A percentile compares a stretch with the other conserved stretches of the same genome.
Evolutionary conservation across 768 basidiomycete species (phyloP).

Genomic region (Trametes gibbosa): DNA sequence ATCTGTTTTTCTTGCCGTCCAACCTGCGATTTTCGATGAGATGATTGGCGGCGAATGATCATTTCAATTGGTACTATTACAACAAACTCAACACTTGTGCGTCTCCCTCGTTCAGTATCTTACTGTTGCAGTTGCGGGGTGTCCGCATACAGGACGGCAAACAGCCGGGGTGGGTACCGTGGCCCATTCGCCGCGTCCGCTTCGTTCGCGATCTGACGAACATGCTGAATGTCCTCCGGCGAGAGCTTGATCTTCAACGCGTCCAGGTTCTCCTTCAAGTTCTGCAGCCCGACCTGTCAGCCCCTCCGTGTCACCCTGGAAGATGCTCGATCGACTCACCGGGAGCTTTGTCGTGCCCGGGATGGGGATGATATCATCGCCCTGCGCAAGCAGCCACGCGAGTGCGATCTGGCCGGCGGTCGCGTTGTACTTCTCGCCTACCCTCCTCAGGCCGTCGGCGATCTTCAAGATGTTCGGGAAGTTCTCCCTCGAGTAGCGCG

Average conservation of each 20-base stretch:
- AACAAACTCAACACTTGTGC: background rate
- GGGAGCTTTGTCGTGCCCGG: constrained; percentile 44
- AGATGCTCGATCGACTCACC: constrained; percentile 13
- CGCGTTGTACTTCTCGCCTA: constrained; percentile 38
- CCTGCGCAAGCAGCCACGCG: constrained; percentile 50
- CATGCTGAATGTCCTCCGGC: constrained; percentile 24
- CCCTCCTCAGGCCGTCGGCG: constrained; percentile 35
- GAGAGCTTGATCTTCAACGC: constrained; percentile 20
- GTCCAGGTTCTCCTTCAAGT: constrained; percentile 24
- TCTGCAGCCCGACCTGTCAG: background rate
- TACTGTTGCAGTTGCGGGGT: constrained; percentile 20
- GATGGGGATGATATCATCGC: constrained; percentile 45
- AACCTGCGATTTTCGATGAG: too few relatives aligned
- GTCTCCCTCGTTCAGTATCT: too few relatives aligned
- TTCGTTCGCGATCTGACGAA: constrained; percentile 20
- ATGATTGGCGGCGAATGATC: too few relatives aligned
- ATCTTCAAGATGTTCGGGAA: constrained; percentile 44
- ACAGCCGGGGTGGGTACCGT: constrained; percentile 20
- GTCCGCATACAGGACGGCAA: constrained; percentile 21
- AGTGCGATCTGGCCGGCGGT: constrained; percentile 47
- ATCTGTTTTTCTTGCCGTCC: too few relatives aligned
- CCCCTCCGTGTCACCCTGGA: too few relatives aligned
- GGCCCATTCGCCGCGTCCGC: constrained; percentile 16
- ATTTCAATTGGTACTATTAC: background rate
- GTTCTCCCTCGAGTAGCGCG: constrained; percentile 38